Conservation (phyloP, 192 early-diverging fungal genomes). For the Funneliformis geosporum region DNA sequence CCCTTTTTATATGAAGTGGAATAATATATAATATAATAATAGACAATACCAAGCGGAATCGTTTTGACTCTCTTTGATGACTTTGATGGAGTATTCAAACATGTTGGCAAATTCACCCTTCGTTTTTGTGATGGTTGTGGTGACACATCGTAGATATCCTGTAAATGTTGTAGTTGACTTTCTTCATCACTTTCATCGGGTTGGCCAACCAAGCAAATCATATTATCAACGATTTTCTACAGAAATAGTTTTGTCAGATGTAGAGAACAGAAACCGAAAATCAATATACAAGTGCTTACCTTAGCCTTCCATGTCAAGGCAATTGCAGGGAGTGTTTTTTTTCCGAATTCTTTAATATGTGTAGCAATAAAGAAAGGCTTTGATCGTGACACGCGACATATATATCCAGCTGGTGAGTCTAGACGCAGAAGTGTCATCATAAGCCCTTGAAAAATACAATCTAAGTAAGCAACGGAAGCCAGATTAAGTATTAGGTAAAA, state of each 20-base stretch:
- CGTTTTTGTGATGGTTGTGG: conserved; percentile 23
- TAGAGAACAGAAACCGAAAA: conserved; percentile 5
- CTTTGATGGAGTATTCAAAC: conserved; percentile 9
- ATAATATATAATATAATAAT: neutral
- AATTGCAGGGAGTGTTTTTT: conserved; percentile 16
- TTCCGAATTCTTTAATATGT: conserved; percentile 20
- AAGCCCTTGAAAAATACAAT: conserved; percentile 28
- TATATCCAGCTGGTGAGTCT: conserved; percentile 31
- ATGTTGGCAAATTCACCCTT: conserved; percentile 8
- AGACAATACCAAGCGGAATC: conserved; percentile 8
- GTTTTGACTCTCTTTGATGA: neutral
- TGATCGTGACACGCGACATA: conserved; percentile 13
- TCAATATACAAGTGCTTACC: conserved; percentile 23
- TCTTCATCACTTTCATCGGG: conserved; percentile 14
- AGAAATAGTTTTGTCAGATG: conserved; percentile 17
- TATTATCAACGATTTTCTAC: conserved; percentile 29
- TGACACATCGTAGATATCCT: conserved; percentile 24
- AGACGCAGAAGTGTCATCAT: conserved; percentile 15
- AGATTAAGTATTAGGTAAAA: conserved; percentile 6
- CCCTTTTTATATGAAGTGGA: neutral
- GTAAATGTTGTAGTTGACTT: conserved; percentile 20
- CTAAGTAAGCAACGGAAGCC: neutral
- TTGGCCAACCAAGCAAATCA: conserved; percentile 31
- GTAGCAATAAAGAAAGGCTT: conserved; percentile 7
- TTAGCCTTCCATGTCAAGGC: neutral